Evolutionary conservation across 192 early-diverging fungal genomes (phyloP).

Genomic region (Gonapodya sp.): DNA sequence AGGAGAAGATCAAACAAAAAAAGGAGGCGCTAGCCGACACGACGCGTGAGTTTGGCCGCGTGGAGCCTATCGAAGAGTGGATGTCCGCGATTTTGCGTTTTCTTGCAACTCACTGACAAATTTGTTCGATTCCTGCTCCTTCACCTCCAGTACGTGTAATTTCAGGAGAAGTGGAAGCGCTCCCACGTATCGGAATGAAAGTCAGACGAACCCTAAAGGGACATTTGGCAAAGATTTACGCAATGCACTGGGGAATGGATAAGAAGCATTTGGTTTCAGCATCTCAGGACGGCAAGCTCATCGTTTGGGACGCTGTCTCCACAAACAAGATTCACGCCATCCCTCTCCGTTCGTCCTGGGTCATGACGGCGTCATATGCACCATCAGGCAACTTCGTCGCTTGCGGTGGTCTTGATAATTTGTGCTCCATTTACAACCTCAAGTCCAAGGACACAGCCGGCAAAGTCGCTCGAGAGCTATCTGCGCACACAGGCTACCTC

Average conservation of each 20-base stretch:
- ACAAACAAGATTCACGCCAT: slow-evolving; percentile 99
- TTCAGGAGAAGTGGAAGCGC: slow-evolving; percentile 72
- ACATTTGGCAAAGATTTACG: slow-evolving; percentile 97
- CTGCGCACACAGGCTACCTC: slow-evolving; percentile 95
- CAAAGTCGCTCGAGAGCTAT: slow-evolving; percentile 88
- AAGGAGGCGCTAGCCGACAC: slow-evolving; percentile 92
- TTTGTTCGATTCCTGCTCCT: not conserved
- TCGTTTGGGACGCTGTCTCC: slow-evolving; percentile 98
- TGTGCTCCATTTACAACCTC: slow-evolving; percentile 98
- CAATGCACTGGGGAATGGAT: slow-evolving; percentile 98
- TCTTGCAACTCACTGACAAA: not conserved
- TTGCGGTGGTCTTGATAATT: slow-evolving; percentile 98
- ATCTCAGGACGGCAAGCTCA: slow-evolving; percentile 99
- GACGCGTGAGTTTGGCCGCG: slow-evolving; percentile 46
- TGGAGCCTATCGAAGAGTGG: no score
- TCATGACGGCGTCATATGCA: slow-evolving; percentile 99
- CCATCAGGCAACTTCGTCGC: slow-evolving; percentile 98
- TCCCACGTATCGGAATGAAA: slow-evolving; percentile 89
- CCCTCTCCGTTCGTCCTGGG: slow-evolving; percentile 97
- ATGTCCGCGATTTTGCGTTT: no score
- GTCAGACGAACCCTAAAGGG: slow-evolving; percentile 95
- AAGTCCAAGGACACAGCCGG: slow-evolving; percentile 9
- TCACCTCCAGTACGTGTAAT: slow-evolving; percentile 65
- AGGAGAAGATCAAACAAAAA: slow-evolving; percentile 92
- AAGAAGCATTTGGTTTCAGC: slow-evolving; percentile 95